These are phyloP conservation scores for Pisolithus albus DNA, from an alignment of 768 basidiomycete genomes.

Conservation along the genomic window DNA sequence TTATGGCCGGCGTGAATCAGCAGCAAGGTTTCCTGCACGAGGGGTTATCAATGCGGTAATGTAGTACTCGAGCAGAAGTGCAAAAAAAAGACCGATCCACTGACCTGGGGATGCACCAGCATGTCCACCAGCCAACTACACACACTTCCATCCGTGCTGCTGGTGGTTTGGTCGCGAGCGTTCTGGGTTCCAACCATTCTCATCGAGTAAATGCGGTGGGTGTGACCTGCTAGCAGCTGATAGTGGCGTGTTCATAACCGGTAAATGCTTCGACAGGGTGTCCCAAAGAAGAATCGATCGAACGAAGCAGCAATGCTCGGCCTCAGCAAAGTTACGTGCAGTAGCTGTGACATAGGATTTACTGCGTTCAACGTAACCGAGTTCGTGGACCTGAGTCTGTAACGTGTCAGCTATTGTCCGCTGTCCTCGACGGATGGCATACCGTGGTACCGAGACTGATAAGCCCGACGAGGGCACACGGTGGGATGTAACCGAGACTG, in stretches of 20 bases:
- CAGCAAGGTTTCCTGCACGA: too few relatives aligned
- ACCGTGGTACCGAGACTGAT: too few relatives aligned
- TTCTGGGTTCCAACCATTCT: constrained; percentile 98
- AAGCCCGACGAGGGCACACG: constrained; percentile 57
- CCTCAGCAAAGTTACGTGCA: too few relatives aligned
- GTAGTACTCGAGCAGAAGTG: neutral
- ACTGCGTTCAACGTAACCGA: constrained; percentile 62
- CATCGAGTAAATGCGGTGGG: constrained; percentile 98
- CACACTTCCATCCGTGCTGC: constrained; percentile 93
- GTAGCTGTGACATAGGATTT: constrained; percentile 62
- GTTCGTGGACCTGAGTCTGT: too few relatives aligned
- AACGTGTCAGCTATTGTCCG: too few relatives aligned
- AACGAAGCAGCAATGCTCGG: too few relatives aligned
- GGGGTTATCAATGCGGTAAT: too few relatives aligned
- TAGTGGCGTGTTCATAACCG: constrained; percentile 24
- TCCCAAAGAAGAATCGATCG: too few relatives aligned
- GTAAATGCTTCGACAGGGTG: too few relatives aligned
- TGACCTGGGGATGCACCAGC: constrained; percentile 94
- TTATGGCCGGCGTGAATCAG: too few relatives aligned
- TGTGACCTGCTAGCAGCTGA: constrained; percentile 85
- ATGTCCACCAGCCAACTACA: constrained; percentile 99
- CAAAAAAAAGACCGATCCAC: constrained; percentile 1
- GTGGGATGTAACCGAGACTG: constrained; percentile 86
- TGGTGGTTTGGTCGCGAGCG: constrained; percentile 93
- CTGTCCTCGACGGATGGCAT: too few relatives aligned